These are phyloP conservation scores for Ettlia oleoabundans DNA, from an alignment of 139 green algal species.

Conservation along the genomic window DNA sequence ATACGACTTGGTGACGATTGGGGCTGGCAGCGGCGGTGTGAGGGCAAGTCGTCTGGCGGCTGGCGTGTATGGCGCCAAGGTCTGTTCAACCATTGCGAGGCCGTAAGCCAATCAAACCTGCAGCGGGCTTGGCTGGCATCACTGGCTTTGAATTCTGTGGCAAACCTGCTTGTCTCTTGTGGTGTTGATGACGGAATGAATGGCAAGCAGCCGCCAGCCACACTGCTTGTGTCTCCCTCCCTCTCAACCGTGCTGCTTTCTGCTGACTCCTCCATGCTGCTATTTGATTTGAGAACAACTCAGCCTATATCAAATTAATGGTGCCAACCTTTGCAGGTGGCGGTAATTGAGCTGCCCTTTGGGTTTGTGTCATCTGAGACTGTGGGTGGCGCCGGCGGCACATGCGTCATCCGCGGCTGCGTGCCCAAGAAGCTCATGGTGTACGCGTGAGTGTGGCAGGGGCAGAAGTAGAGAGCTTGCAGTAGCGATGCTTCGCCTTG, in stretches of 20 bases:
- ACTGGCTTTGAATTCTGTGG: no score
- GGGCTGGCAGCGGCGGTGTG: constrained; percentile 89
- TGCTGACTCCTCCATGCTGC: background rate
- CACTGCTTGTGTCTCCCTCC: no score
- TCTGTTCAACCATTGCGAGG: background rate
- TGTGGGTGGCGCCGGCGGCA: constrained; percentile 91
- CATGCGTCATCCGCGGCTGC: constrained; percentile 97
- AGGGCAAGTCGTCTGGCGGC: constrained; percentile 77
- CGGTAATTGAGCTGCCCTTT: constrained; percentile 92
- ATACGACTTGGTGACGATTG: constrained; percentile 94
- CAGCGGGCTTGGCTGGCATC: background rate
- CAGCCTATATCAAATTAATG: background rate
- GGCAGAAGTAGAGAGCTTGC: background rate
- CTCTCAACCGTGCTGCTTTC: no score
- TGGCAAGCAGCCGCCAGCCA: no score
- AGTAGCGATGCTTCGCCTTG: no score
- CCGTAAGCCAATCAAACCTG: no score
- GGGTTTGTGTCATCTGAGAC: constrained; percentile 78
- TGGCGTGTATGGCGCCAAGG: constrained; percentile 61
- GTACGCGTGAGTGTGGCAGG: constrained; percentile 69
- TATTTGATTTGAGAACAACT: no score
- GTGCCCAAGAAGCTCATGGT: constrained; percentile 99
- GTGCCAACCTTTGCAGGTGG: constrained; percentile 76
- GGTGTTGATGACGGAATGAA: no score
- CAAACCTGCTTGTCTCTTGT: no score